phyloP scores from a whole-genome alignment of 2,329 filamentous ascomycete genomes.

The Clarireedia paspali region DNA sequence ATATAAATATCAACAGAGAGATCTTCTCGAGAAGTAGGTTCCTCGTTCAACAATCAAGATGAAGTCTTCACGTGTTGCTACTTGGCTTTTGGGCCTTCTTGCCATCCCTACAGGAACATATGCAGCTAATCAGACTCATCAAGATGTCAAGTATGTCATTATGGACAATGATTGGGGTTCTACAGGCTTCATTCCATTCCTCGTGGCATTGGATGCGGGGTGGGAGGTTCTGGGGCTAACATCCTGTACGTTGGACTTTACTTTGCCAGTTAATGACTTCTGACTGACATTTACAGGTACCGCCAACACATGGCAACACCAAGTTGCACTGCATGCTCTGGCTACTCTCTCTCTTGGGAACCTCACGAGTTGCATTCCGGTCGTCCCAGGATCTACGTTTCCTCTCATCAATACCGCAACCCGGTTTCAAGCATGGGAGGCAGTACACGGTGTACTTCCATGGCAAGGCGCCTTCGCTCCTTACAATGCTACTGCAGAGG shows the following conservation, averaged over 20 bases:
- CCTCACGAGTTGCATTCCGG: slow-evolving; percentile 38
- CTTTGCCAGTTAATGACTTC: background rate
- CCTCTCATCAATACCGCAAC: slow-evolving; percentile 39
- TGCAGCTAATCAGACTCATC: background rate
- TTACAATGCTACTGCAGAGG: slow-evolving; percentile 37
- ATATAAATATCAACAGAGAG: background rate
- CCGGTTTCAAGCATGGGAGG: slow-evolving; percentile 37
- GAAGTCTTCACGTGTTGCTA: background rate
- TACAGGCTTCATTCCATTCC: slow-evolving; percentile 35
- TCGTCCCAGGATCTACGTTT: slow-evolving; percentile 38
- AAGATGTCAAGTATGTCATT: slow-evolving; percentile 6
- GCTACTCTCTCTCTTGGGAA: slow-evolving; percentile 39
- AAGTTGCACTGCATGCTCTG: slow-evolving; percentile 38
- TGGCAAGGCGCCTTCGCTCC: slow-evolving; percentile 40
- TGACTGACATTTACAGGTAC: slow-evolving; percentile 24
- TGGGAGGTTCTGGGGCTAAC: slow-evolving; percentile 37
- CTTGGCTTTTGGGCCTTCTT: background rate
- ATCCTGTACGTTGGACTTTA: slow-evolving; percentile 15
- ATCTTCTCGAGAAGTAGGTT: background rate
- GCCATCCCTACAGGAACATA: background rate
- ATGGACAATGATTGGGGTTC: slow-evolving; percentile 35
- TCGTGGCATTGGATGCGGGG: slow-evolving; percentile 37
- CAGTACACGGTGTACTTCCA: slow-evolving; percentile 35
- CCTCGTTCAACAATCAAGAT: background rate
- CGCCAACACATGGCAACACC: slow-evolving; percentile 38